A percentile compares a stretch with the other conserved stretches of the same genome.
These are phyloP conservation scores for Malus asiatica DNA, from an alignment of 306 rosid species.

Conservation along the genomic window DNA sequence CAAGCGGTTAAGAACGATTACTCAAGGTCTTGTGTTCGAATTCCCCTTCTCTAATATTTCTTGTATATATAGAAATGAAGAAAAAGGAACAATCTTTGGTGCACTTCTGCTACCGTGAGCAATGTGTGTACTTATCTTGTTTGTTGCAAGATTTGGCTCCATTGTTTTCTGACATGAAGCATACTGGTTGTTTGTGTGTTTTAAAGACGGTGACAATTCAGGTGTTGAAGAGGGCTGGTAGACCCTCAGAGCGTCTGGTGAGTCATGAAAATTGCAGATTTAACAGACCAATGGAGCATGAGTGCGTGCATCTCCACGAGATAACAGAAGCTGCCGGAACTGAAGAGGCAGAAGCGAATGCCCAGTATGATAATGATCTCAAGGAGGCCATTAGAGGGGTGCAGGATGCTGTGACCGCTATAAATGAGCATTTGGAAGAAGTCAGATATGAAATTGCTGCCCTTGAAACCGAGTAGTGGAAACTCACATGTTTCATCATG, in stretches of 20 bases:
- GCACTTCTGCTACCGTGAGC: not conserved
- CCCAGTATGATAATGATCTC: slow-evolving; percentile 76
- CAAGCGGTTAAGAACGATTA: not conserved
- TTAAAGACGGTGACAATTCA: slow-evolving; percentile 76
- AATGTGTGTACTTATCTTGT: not conserved
- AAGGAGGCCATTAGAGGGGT: slow-evolving; percentile 87
- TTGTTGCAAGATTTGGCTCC: not conserved
- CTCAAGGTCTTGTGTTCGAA: not conserved
- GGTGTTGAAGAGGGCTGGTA: slow-evolving; percentile 72
- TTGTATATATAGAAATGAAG: not conserved
- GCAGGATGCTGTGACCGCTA: slow-evolving; percentile 74
- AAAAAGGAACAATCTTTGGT: not conserved
- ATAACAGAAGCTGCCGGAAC: slow-evolving; percentile 82
- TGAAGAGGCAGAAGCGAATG: slow-evolving; percentile 88
- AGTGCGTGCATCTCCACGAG: slow-evolving; percentile 69
- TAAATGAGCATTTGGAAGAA: slow-evolving; percentile 82
- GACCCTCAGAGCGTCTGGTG: slow-evolving; percentile 72
- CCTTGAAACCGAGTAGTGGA: slow-evolving; percentile 46
- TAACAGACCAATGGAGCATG: slow-evolving; percentile 57
- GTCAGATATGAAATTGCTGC: slow-evolving; percentile 93
- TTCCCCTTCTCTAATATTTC: no score
- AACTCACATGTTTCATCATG: not conserved
- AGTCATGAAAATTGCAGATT: slow-evolving; percentile 78
- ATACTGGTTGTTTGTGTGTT: not conserved
- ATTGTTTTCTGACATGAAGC: slow-evolving; percentile 1